A percentile compares a stretch with the other conserved stretches of the same genome.
phyloP scores from a whole-genome alignment of 1,139 yeast species.

The Scheffersomyces illinoinensis region DNA sequence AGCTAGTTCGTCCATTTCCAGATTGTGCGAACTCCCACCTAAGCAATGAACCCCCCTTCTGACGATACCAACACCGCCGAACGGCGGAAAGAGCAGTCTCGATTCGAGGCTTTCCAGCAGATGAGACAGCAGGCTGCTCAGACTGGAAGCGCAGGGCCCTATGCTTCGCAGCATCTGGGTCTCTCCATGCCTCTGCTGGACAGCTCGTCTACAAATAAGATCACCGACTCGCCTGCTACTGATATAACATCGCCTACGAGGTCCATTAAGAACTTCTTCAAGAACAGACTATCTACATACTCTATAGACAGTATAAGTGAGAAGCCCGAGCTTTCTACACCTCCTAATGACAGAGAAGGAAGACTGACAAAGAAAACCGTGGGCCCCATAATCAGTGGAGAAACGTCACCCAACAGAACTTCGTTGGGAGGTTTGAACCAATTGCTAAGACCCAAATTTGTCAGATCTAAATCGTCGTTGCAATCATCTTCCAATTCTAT shows the following conservation, averaged over 20 bases:
- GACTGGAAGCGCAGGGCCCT: neutral
- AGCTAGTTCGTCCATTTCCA: neutral
- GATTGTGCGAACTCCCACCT: neutral
- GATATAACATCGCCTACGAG: slow-evolving; percentile 27
- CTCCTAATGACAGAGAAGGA: slow-evolving; percentile 1
- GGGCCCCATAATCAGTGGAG: neutral
- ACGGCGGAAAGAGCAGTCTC: neutral
- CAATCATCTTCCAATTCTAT: neutral
- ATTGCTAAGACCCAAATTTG: slow-evolving; percentile 22
- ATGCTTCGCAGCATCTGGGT: neutral
- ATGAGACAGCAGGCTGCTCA: neutral
- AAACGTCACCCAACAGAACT: slow-evolving; percentile 12
- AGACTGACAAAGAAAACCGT: neutral
- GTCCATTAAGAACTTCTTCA: slow-evolving; percentile 27
- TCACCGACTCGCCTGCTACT: slow-evolving; percentile 1
- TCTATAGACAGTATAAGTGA: slow-evolving; percentile 30
- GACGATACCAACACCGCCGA: neutral
- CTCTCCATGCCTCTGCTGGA: neutral
- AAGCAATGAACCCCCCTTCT: neutral
- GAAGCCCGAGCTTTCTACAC: slow-evolving; percentile 18
- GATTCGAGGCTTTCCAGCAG: neutral
- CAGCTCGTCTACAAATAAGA: neutral
- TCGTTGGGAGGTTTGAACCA: slow-evolving; percentile 10
- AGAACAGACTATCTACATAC: slow-evolving; percentile 24
- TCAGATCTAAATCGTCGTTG: slow-evolving; percentile 23